Conservation (phyloP, 345 rosid species). For the Citrus sp. region DNA sequence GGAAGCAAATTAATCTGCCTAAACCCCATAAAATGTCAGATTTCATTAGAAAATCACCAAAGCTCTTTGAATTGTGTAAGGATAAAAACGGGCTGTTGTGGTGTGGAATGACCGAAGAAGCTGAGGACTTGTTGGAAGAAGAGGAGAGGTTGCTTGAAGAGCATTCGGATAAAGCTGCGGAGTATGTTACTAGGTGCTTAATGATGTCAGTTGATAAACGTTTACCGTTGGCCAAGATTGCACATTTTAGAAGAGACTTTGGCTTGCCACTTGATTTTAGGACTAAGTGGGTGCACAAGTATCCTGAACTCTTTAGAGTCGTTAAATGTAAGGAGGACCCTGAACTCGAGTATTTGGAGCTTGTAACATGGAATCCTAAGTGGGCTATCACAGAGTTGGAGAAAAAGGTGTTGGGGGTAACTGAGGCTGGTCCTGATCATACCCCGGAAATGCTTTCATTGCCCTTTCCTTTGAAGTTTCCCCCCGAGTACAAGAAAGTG, state of each 20-base stretch:
- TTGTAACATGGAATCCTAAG: conserved; percentile 72
- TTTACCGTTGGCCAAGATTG: conserved; percentile 65
- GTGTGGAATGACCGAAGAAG: conserved; percentile 76
- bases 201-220: conserved; percentile 72
- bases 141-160: conserved; percentile 60
- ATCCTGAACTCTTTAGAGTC: conserved; percentile 63
- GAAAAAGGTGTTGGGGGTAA: conserved; percentile 49
- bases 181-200: conserved; percentile 68
- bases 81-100: conserved; percentile 67
- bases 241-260: conserved; percentile 72
- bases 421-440: conserved; percentile 29
- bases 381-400: conserved; percentile 87
- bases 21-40: conserved; percentile 65
- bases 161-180: conserved; percentile 63
- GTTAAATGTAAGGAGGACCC: conserved; percentile 39
- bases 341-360: conserved; percentile 54
- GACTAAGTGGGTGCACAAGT: conserved; percentile 59
- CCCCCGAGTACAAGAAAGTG: conserved; percentile 67
- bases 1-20: conserved; percentile 56
- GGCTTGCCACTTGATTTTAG: conserved; percentile 81
- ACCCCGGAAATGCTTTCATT: conserved; percentile 68
- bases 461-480: conserved; percentile 77
- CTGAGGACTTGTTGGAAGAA: conserved; percentile 59
- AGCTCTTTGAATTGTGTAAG: conserved; percentile 71
- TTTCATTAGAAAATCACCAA: conserved; percentile 67